Evolutionary conservation across 768 basidiomycete genomes (phyloP).

Genomic region (Mycena pura): DNA sequence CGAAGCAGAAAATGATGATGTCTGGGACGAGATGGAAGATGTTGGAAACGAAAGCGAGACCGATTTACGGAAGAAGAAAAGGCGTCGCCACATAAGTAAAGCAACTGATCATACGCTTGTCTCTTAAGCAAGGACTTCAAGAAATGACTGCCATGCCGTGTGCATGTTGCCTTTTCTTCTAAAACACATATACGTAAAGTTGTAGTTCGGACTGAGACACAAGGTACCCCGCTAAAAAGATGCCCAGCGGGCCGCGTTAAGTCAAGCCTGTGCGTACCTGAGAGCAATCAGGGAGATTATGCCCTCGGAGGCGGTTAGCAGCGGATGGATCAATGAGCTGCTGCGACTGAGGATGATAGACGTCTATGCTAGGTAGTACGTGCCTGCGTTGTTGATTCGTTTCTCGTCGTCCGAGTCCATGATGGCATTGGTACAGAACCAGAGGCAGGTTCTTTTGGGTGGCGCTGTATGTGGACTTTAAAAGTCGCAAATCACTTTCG

Average conservation of each 20-base stretch:
- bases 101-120: neutral
- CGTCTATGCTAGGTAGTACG: slow-evolving; percentile 14
- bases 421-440: too few relatives aligned
- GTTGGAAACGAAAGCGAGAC: slow-evolving; percentile 44
- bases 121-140: neutral
- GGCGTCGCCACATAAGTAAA: slow-evolving; percentile 30
- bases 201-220: neutral
- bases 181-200: too few relatives aligned
- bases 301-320: slow-evolving; percentile 48
- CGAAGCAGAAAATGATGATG: slow-evolving; percentile 56
- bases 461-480: too few relatives aligned
- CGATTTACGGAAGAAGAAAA: slow-evolving; percentile 29
- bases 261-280: slow-evolving; percentile 62
- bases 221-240: slow-evolving; percentile 37
- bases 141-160: neutral
- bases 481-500: too few relatives aligned
- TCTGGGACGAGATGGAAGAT: slow-evolving; percentile 74
- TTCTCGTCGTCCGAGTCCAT: slow-evolving; percentile 17
- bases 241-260: slow-evolving; percentile 58
- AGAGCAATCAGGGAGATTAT: slow-evolving; percentile 66
- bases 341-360: slow-evolving; percentile 28
- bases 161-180: too few relatives aligned
- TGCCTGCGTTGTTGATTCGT: neutral
- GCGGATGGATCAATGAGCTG: slow-evolving; percentile 42
- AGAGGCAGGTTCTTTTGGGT: too few relatives aligned